Evolutionary conservation across 1,284 basidiomycete genomes (phyloP), one percentile per base, ranked within the genome.

Genomic region (Pseudomicrostroma phylloplanum): DNA sequence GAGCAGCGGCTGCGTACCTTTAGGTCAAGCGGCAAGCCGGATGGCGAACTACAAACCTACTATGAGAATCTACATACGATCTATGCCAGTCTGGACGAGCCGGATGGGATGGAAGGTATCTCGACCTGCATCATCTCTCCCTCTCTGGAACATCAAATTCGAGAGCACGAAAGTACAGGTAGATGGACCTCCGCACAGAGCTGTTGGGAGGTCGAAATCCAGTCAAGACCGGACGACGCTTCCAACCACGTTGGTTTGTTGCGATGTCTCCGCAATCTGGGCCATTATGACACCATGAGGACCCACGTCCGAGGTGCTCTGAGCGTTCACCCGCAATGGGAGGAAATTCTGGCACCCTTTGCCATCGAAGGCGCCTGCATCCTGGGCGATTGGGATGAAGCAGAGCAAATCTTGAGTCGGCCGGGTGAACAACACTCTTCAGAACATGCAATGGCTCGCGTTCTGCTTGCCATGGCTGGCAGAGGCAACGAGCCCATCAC

Each of bases 51-150:
- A 54, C 86, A 91, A 58, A 82, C 82, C 0, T 89, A 92, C 78
- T 97, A 92, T 75, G 96, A 98, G 75, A 86, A 87, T 39, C 82
- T 98, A 43, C 96, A 99, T 75, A 88, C 96, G 77, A 96, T 98
- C 67, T 99, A 99, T 79, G 89, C 96, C 13, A 86, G 91, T 62
- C 84, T 99, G 3, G 93, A 99, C 76, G 93, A 99, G 78, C 96
- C 96, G 0, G 96, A 99, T 80, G 96, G 96, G 12, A 99, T 99
- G 96, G 93, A 97, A 80, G 96, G 96, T 0, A 86, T 98, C 26
- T 96, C 96, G 0, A 88, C 90, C 0, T 82, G 89, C 65, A 90
- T 99, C 62, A 82, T 96, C 13, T 86, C 89, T 0, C 96, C 96
- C 0, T 90, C 91, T 1, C 81, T 98, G 56, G 91, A 97, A 71